Percentiles rank a stretch among this genome's conserved stretches.
These are phyloP conservation scores for Phaseolus coccineus DNA, from an alignment of 331 rosid species.

Conservation along the genomic window DNA sequence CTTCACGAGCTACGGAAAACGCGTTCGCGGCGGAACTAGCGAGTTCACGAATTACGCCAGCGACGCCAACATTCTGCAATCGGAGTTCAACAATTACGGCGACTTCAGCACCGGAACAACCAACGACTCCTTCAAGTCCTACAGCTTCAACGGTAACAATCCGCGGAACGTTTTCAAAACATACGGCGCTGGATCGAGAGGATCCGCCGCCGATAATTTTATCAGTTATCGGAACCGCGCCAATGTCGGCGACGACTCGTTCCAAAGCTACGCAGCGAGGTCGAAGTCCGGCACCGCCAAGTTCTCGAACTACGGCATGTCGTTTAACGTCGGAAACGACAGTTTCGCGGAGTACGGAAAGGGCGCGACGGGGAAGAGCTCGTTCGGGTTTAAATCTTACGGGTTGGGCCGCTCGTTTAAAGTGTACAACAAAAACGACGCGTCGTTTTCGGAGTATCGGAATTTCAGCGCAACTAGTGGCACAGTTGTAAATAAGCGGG, in stretches of 20 bases:
- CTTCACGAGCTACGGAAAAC: constrained; percentile 70
- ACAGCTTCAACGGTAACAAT: constrained; percentile 71
- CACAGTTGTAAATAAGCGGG: constrained; percentile 53
- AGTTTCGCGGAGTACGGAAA: constrained; percentile 76
- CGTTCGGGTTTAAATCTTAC: constrained; percentile 69
- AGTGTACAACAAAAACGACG: constrained; percentile 60
- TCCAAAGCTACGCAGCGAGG: constrained; percentile 64
- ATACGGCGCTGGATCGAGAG: constrained; percentile 60
- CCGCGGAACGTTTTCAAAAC: constrained; percentile 65
- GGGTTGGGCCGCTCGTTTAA: constrained; percentile 70
- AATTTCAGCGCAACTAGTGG: constrained; percentile 57
- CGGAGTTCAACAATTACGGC: constrained; percentile 73
- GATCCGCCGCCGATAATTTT: constrained; percentile 55
- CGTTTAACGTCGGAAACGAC: constrained; percentile 85
- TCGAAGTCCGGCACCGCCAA: constrained; percentile 59
- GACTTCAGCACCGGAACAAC: constrained; percentile 56
- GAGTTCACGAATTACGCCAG: constrained; percentile 71
- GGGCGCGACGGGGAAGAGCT: constrained; percentile 56
- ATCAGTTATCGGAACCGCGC: constrained; percentile 72
- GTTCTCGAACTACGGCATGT: constrained; percentile 77
- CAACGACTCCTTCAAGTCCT: constrained; percentile 70
- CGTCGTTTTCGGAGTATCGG: constrained; percentile 58
- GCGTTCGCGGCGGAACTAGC: constrained; percentile 58
- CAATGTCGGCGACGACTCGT: constrained; percentile 73
- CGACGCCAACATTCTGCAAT: constrained; percentile 64